Evolutionary conservation across 108 stramenopile species (phyloP).

Genomic region (Cyclostephanos invisitatus): DNA sequence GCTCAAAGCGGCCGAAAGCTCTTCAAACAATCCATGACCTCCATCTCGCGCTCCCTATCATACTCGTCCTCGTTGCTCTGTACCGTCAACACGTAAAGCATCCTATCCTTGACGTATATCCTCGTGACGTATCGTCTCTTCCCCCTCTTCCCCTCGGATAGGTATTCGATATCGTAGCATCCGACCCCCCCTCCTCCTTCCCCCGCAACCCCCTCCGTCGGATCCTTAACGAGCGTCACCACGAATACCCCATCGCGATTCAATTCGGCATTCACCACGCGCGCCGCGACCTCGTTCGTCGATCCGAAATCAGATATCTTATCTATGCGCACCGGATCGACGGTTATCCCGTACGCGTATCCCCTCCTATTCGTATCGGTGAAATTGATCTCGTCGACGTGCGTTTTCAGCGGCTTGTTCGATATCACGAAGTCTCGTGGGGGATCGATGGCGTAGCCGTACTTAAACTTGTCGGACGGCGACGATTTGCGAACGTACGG

Average conservation of each 20-base stretch:
- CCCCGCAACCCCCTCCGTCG: slow-evolving; percentile 37
- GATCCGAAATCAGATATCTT: slow-evolving; percentile 73
- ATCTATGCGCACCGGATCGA: slow-evolving; percentile 79
- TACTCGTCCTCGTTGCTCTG: slow-evolving; percentile 66
- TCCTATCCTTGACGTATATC: slow-evolving; percentile 54
- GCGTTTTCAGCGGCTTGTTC: slow-evolving; percentile 79
- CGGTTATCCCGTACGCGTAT: slow-evolving; percentile 76
- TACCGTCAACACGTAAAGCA: slow-evolving; percentile 79
- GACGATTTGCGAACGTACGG: slow-evolving; percentile 33
- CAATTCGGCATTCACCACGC: slow-evolving; percentile 81
- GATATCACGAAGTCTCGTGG: slow-evolving; percentile 38
- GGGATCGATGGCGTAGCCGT: slow-evolving; percentile 44
- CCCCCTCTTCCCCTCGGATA: slow-evolving; percentile 71
- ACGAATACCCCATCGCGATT: slow-evolving; percentile 85
- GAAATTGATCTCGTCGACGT: slow-evolving; percentile 83
- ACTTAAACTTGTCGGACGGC: slow-evolving; percentile 43
- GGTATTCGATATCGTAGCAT: slow-evolving; percentile 70
- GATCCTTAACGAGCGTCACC: slow-evolving; percentile 76
- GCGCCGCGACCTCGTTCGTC: slow-evolving; percentile 80
- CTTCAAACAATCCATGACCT: slow-evolving; percentile 29
- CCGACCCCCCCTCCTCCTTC: slow-evolving; percentile 36
- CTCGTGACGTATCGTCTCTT: slow-evolving; percentile 70
- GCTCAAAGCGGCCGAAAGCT: slow-evolving; percentile 38
- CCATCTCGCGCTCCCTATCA: slow-evolving; percentile 34
- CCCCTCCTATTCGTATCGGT: slow-evolving; percentile 21